A percentile compares a stretch with the other conserved stretches of the same genome.
Evolutionary conservation across 1,284 basidiomycete species (phyloP).

Genomic region (Moniliophthora roreri): DNA sequence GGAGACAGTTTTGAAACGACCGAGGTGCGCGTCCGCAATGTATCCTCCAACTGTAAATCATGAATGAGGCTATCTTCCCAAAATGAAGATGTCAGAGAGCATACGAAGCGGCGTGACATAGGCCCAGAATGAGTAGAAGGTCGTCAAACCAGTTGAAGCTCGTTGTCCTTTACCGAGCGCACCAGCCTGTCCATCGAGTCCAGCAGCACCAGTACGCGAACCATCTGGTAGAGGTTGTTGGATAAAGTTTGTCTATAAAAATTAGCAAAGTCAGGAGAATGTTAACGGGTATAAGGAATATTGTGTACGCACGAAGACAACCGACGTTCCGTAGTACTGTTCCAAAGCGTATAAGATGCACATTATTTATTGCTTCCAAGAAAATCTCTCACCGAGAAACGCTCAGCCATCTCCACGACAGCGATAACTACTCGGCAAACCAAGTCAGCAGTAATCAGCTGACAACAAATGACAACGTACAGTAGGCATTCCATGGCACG

Average conservation of each 20-base stretch:
- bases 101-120: slow-evolving; percentile 4
- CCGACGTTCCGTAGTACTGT: slow-evolving; percentile 57
- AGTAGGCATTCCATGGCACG: slow-evolving; percentile 39
- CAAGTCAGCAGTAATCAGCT: not conserved
- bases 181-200: slow-evolving; percentile 57
- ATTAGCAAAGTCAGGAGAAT: too few species aligned
- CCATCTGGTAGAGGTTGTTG: slow-evolving; percentile 66
- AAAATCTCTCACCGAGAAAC: slow-evolving; percentile 9
- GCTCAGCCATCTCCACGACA: slow-evolving; percentile 10
- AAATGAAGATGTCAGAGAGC: too few species aligned
- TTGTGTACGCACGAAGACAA: slow-evolving; percentile 57
- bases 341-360: not conserved
- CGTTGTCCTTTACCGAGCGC: slow-evolving; percentile 68
- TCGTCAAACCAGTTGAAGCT: slow-evolving; percentile 68
- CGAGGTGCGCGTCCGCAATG: slow-evolving; percentile 6
- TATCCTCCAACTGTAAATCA: slow-evolving; percentile 7
- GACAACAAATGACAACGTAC: not conserved
- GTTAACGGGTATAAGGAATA: not conserved
- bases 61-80: too few species aligned
- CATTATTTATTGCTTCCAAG: too few species aligned
- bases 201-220: slow-evolving; percentile 68
- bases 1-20: slow-evolving; percentile 10
- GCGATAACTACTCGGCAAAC: slow-evolving; percentile 2
- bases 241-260: slow-evolving; percentile 64
- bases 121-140: slow-evolving; percentile 19